phyloP scores from a whole-genome alignment of 169 alveolate species.

The Besnoitia besnoiti region DNA sequence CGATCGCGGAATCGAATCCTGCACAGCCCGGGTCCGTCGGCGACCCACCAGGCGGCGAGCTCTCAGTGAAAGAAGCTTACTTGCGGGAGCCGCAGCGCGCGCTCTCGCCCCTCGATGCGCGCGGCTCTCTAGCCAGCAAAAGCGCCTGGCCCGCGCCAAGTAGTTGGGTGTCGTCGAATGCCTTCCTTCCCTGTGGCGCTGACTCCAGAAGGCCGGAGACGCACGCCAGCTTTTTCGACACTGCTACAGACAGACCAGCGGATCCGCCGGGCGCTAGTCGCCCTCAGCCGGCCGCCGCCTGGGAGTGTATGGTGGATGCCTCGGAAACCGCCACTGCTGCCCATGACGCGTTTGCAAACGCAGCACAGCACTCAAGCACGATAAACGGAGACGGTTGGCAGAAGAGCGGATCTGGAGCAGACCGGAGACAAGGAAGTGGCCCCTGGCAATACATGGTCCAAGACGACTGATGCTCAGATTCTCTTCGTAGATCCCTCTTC shows the following conservation, averaged over 20 bases:
- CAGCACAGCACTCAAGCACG: neutral
- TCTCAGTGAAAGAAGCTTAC: neutral
- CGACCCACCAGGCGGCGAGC: conserved; percentile 23
- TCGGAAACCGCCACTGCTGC: neutral
- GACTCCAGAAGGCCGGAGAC: neutral
- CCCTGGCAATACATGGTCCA: conserved; percentile 36
- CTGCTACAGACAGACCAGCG: neutral
- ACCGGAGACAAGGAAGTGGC: neutral
- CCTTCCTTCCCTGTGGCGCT: neutral
- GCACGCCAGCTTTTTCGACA: neutral
- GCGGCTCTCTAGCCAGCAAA: conserved; percentile 1
- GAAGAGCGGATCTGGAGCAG: neutral
- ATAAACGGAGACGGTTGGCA: neutral
- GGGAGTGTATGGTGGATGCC: neutral
- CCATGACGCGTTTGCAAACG: neutral
- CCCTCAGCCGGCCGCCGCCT: neutral
- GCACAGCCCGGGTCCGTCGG: conserved; percentile 1
- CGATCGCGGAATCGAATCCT: neutral
- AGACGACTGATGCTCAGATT: conserved; percentile 6
- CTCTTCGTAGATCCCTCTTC: too few species aligned
- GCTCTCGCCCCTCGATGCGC: neutral
- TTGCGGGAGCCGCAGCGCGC: neutral
- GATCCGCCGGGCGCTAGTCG: neutral
- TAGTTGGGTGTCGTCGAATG: conserved; percentile 14
- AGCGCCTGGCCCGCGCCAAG: conserved; percentile 17